phyloP scores from a whole-genome alignment of 1,284 basidiomycete genomes.

The Cutaneotrichosporon sp. region DNA sequence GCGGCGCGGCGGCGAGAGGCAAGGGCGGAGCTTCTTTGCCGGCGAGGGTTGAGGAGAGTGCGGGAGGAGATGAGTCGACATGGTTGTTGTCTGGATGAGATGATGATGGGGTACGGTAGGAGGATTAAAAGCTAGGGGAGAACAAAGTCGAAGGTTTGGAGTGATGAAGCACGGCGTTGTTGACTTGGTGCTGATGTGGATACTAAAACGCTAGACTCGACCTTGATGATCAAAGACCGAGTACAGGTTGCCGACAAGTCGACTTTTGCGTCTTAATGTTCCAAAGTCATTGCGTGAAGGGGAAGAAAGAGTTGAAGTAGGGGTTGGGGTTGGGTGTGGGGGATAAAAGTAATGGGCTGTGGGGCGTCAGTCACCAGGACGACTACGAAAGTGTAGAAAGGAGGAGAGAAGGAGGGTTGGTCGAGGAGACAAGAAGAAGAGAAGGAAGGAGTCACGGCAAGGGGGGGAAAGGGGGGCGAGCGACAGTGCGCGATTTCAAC shows the following conservation, averaged over 20 bases:
- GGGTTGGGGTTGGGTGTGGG: background rate
- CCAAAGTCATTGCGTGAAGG: conserved; percentile 8
- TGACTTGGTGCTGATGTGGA: background rate
- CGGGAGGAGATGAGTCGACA: conserved; percentile 17
- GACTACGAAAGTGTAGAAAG: background rate
- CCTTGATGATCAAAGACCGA: background rate
- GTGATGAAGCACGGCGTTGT: background rate
- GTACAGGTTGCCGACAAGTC: conserved; percentile 14
- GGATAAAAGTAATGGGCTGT: background rate
- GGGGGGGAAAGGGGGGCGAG: background rate
- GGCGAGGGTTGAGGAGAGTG: conserved; percentile 24
- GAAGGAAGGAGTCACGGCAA: background rate
- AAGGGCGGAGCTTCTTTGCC: conserved; percentile 43
- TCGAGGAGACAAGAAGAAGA: background rate
- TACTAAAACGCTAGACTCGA: background rate
- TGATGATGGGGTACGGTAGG: background rate
- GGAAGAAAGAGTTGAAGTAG: background rate
- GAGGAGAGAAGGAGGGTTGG: background rate
- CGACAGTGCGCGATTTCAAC: background rate
- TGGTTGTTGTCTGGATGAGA: conserved; percentile 9
- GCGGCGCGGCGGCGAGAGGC: conserved; percentile 36
- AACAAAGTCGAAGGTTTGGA: background rate
- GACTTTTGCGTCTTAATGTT: conserved; percentile 8
- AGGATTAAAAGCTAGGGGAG: background rate
- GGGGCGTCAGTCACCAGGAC: background rate